Evolutionary conservation across 2,329 filamentous ascomycete genomes (phyloP), one percentile per base, ranked within the genome.

Genomic region (Venturia asperata): DNA sequence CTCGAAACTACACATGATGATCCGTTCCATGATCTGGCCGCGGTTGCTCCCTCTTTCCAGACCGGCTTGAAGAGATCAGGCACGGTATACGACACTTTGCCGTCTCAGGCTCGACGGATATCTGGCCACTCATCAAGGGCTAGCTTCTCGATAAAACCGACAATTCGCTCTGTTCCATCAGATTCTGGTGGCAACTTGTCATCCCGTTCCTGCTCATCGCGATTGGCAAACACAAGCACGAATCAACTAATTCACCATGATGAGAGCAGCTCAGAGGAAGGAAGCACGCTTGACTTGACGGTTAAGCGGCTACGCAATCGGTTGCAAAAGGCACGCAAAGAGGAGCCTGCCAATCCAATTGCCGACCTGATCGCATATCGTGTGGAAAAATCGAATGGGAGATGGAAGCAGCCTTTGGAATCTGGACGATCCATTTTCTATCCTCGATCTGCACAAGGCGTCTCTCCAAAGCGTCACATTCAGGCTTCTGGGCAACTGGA

Each of bases 331-430:
- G 41, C 41, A 49, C 37, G 43, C 47, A 58, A 63, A 47, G 30
- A 65, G 34, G 34, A 64, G 19, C 30, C 52, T 2, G 19, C 52
- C 19, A 58, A 64, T 1, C 78, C 78, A 13, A 76, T 75, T 0
- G 63, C 72, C 5, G 75, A 76, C 34, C 76, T 77, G 45, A 73
- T 80, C 5, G 72, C 75, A n/a, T 69, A 70, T 24, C 73, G 78
- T 11, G 69, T 77, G 37, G 70, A 76, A 43, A 75, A 68, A 60
- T 73, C 75, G 0, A 74, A 76, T 56, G 74, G 74, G 42, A 72
- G 78, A 27, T 80, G 79, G 79, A 76, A 77, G 64, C 69, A 70
- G 1, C 72, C 76, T 21, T 69, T 80, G 4, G 73, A 78, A 13
- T 73, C 75, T 58, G 68, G 68, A 19, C 65, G 70, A 4, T 71